Evolutionary conservation across 1,284 basidiomycete species (phyloP).

Genomic region (Cryptococcus sp.): DNA sequence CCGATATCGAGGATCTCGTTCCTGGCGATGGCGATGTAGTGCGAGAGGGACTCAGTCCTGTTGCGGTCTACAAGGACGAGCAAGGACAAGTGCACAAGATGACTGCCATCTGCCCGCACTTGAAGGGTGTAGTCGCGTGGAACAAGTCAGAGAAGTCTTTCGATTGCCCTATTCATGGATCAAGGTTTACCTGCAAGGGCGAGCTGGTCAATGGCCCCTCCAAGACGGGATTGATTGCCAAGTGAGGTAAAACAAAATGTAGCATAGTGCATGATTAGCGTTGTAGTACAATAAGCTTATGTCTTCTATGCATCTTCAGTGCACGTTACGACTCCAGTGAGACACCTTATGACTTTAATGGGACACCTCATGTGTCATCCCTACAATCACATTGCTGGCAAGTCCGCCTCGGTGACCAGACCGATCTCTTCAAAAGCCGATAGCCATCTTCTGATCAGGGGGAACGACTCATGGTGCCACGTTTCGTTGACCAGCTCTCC

Average conservation of each 20-base stretch:
- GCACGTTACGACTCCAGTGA: no score
- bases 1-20: conserved; percentile 30
- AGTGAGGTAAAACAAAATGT: background rate
- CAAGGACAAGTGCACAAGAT: conserved; percentile 25
- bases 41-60: conserved; percentile 21
- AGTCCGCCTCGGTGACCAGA: conserved; percentile 14
- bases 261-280: no score
- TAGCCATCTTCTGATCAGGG: conserved; percentile 16
- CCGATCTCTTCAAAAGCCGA: conserved; percentile 12
- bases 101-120: conserved; percentile 29
- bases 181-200: conserved; percentile 28
- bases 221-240: conserved; percentile 16
- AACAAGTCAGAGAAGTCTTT: conserved; percentile 26
- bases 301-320: no score
- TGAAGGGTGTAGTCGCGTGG: conserved; percentile 31
- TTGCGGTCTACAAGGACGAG: conserved; percentile 30
- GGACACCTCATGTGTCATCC: background rate
- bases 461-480: conserved; percentile 17
- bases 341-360: no score
- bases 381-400: conserved; percentile 4
- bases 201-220: conserved; percentile 28
- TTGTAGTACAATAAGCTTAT: no score
- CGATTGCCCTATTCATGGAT: conserved; percentile 30
- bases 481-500: conserved; percentile 15
- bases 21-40: conserved; percentile 26